Base-by-base conservation (phyloP, 495 filamentous ascomycete species). In the Aspergillus heteromorphus region DNA sequence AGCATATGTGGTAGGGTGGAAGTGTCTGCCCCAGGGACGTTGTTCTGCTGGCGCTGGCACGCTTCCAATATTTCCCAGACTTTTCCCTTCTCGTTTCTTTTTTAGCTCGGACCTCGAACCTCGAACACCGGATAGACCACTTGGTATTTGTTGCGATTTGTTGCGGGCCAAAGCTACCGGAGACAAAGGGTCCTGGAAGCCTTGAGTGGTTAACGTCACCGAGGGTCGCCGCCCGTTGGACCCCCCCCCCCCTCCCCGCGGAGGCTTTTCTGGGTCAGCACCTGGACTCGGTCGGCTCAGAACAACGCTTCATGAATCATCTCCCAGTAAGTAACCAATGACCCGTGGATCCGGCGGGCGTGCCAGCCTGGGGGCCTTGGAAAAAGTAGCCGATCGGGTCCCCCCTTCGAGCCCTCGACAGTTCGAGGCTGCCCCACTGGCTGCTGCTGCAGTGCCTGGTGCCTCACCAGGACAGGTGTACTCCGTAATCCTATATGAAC, bases 191-290 rank as follows among this genome's bases (percentile, higher is more conserved):
- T 11, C 18, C 18, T 23, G 43, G 23, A 18, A 16, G 49, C 34
- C 45, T 40, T 49, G 38, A 62, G 56, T 63, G 54, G 57, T 60
- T 51, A 58, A 63, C 61, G 61, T 63, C 61, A 63, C 57, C 49
- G 40, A 43, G 34, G 48, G 48, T 43, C 16, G 43, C 23, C 13
- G 42, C 30, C 51, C 21, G 30, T 27, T 27, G 29, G 7, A 9
- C 43, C 41, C 25, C 23, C n/a, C n/a, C n/a, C n/a, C n/a, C n/a
- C n/a, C n/a, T n/a, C n/a, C n/a, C 40, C 21, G 40, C 43, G 27
- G 43, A 23, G 27, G 21, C 25, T 47, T n/a, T n/a, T n/a, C 25
- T 20, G 14, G 43, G 43, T 47, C 43, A 47, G 43, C 43, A 38
- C 43, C 43, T 47, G 43, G 23, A 17, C 23, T 45, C 42, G 23